Conservation (phyloP, 208 protist genomes). For the Giardia muris region DNA sequence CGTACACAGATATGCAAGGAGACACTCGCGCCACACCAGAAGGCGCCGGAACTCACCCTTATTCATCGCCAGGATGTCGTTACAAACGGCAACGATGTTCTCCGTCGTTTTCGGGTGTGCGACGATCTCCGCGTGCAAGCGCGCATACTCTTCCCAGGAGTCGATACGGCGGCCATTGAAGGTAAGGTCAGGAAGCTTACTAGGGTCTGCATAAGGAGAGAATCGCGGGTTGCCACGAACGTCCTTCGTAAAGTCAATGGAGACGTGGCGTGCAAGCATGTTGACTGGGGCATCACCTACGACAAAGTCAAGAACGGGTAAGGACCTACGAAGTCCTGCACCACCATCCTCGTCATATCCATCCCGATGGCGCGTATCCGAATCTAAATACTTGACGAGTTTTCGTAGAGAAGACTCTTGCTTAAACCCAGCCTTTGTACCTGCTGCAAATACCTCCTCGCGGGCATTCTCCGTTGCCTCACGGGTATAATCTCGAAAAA, state of each 20-base stretch:
- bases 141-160: neutral
- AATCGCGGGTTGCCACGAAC: neutral
- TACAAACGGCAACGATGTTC: neutral
- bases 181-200: neutral
- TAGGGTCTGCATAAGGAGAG: neutral
- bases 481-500: neutral
- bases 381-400: neutral
- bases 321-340: too few relatives aligned
- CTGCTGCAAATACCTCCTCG: neutral
- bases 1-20: neutral
- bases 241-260: neutral
- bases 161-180: conserved; percentile 3
- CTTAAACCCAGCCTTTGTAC: neutral
- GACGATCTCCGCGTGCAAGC: neutral
- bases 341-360: conserved; percentile 3
- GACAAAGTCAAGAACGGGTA: neutral
- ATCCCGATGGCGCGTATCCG: neutral
- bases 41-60: neutral
- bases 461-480: neutral
- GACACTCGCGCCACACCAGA: neutral
- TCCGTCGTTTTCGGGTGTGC: neutral
- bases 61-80: neutral
- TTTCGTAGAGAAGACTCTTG: neutral
- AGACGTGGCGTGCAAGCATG: neutral
- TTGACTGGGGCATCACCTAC: neutral